phyloP scores from a whole-genome alignment of 73 alveolate species.

The Tetrahymena borealis region DNA sequence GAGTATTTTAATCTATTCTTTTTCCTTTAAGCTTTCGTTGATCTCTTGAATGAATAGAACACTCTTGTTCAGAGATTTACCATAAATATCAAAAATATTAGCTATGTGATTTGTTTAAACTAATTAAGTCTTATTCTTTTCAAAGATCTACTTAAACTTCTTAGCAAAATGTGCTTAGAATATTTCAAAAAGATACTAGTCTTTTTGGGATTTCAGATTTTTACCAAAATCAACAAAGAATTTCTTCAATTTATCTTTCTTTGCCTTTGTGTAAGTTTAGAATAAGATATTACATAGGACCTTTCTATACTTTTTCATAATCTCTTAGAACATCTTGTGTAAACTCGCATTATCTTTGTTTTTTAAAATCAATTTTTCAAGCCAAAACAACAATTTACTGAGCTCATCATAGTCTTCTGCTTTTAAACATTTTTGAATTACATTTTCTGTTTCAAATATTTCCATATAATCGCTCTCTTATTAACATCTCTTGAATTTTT shows the following conservation, averaged over 20 bases:
- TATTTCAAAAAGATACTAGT: neutral
- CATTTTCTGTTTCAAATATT: neutral
- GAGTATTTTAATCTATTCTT: neutral
- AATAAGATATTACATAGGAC: neutral
- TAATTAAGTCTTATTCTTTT: neutral
- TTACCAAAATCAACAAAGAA: neutral
- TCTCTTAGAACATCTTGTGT: neutral
- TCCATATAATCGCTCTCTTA: neutral
- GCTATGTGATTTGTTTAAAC: neutral
- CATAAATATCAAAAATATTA: neutral
- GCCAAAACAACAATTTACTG: neutral
- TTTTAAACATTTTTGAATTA: neutral
- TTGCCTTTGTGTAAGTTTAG: neutral
- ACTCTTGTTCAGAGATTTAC: neutral
- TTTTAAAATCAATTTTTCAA: neutral
- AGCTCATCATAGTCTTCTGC: neutral
- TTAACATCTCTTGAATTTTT: neutral
- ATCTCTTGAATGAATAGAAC: neutral
- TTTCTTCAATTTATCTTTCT: neutral
- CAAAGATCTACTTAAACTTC: neutral
- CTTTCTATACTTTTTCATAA: neutral
- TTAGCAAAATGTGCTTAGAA: neutral
- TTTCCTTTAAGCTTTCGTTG: neutral
- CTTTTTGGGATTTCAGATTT: neutral
- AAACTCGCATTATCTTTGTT: neutral